Evolutionary conservation across 2,329 filamentous ascomycete genomes (phyloP).

Genomic region (Colletotrichum sp.): DNA sequence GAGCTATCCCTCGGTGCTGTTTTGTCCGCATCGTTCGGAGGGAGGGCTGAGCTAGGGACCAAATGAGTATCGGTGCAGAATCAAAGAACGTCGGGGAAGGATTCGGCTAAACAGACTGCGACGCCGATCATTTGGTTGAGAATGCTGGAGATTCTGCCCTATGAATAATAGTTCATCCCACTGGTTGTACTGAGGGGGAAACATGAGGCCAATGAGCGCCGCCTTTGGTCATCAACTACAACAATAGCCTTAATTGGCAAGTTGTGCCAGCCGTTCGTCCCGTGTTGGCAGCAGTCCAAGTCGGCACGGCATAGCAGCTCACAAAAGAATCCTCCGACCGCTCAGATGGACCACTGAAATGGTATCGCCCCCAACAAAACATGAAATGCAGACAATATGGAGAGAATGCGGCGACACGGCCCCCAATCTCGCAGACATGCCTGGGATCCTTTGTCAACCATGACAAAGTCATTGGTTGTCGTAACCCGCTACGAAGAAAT

Average conservation of each 20-base stretch:
- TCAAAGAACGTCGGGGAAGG: background rate
- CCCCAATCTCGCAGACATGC: background rate
- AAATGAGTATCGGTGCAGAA: background rate
- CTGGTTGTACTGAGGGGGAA: background rate
- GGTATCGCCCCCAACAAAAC: background rate
- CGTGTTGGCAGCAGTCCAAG: background rate
- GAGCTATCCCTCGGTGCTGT: background rate
- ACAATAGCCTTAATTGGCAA: background rate
- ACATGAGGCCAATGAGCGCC: background rate
- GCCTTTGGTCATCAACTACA: background rate
- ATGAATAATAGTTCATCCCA: constrained; percentile 5
- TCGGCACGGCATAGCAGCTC: background rate
- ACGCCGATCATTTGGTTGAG: background rate
- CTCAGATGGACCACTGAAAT: background rate
- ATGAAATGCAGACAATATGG: background rate
- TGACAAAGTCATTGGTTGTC: background rate
- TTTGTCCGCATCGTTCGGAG: background rate
- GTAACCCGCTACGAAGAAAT: background rate
- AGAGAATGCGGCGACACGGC: background rate
- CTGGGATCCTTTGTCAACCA: background rate
- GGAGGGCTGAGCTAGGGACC: background rate
- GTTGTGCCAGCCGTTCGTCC: background rate
- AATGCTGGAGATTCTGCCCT: background rate
- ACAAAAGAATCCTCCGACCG: background rate
- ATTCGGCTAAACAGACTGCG: background rate